These are phyloP conservation scores for Fusarium scirpi DNA, from an alignment of 2,329 filamentous ascomycete genomes.

Conservation along the genomic window DNA sequence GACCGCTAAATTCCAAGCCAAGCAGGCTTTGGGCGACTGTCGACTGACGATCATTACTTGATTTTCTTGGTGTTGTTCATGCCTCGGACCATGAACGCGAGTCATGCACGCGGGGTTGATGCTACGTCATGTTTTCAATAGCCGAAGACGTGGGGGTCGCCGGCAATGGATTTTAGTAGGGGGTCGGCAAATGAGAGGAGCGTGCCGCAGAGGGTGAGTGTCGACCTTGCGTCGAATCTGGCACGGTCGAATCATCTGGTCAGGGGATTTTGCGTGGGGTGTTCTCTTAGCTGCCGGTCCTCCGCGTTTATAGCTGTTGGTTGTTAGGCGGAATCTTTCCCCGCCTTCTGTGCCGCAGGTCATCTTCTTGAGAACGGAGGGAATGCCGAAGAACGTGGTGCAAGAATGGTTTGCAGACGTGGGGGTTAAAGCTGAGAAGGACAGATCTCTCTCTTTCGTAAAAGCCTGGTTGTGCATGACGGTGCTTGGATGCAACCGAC, in stretches of 20 bases:
- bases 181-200: not conserved
- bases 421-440: not conserved
- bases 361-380: not conserved
- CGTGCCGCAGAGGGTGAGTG: conserved; percentile 6
- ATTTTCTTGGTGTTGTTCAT: not conserved
- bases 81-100: not conserved
- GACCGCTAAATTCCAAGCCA: not conserved
- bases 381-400: not conserved
- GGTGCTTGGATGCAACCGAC: no score
- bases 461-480: accelerated
- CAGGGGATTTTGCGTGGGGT: conserved; percentile 6
- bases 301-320: not conserved
- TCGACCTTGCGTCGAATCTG: conserved; percentile 1
- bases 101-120: not conserved
- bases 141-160: conserved; percentile 8
- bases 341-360: not conserved
- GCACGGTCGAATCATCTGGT: not conserved
- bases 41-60: conserved; percentile 1
- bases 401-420: not conserved
- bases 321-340: not conserved
- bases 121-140: not conserved
- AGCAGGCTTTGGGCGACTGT: not conserved
- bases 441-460: accelerated
- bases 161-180: not conserved
- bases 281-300: not conserved